phyloP scores from a whole-genome alignment of 495 filamentous ascomycete genomes.

The Stereocaulon alpinum region DNA sequence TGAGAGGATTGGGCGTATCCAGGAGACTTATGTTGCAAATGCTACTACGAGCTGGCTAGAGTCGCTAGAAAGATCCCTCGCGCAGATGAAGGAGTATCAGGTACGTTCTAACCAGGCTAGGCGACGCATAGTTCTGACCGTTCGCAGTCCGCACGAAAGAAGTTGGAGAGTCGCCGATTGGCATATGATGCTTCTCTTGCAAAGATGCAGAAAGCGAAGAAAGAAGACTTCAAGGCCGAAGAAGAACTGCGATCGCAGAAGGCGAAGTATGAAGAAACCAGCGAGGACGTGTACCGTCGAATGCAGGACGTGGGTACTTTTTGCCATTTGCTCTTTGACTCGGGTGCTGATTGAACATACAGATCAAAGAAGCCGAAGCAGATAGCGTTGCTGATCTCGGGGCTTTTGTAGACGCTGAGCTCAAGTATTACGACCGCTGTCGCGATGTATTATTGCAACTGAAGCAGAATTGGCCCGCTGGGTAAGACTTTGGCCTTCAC shows the following conservation, averaged over 20 bases:
- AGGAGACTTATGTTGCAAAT: slow-evolving; percentile 73
- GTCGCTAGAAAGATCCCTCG: slow-evolving; percentile 75
- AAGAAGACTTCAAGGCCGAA: slow-evolving; percentile 84
- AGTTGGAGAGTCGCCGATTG: slow-evolving; percentile 82
- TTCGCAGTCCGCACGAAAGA: slow-evolving; percentile 70
- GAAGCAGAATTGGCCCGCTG: slow-evolving; percentile 57
- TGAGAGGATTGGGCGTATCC: slow-evolving; percentile 76
- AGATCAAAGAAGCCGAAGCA: slow-evolving; percentile 77
- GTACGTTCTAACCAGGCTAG: slow-evolving; percentile 32
- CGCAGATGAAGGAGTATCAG: slow-evolving; percentile 98
- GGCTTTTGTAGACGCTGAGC: slow-evolving; percentile 77
- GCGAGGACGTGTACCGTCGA: slow-evolving; percentile 80
- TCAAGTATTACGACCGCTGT: slow-evolving; percentile 84
- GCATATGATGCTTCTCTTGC: slow-evolving; percentile 84
- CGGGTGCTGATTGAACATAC: not conserved
- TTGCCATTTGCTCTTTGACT: not conserved
- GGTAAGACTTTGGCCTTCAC: slow-evolving; percentile 31
- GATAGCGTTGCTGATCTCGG: slow-evolving; percentile 76
- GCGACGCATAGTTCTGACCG: slow-evolving; percentile 6
- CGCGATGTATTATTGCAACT: slow-evolving; percentile 61
- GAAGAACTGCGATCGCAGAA: slow-evolving; percentile 88
- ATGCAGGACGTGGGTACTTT: slow-evolving; percentile 63
- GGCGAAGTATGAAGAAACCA: slow-evolving; percentile 93
- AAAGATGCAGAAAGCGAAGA: slow-evolving; percentile 91
- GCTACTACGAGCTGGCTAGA: slow-evolving; percentile 87